Base-by-base conservation (phyloP, 305 asterid genomes). In the Solanum hybrid region DNA sequence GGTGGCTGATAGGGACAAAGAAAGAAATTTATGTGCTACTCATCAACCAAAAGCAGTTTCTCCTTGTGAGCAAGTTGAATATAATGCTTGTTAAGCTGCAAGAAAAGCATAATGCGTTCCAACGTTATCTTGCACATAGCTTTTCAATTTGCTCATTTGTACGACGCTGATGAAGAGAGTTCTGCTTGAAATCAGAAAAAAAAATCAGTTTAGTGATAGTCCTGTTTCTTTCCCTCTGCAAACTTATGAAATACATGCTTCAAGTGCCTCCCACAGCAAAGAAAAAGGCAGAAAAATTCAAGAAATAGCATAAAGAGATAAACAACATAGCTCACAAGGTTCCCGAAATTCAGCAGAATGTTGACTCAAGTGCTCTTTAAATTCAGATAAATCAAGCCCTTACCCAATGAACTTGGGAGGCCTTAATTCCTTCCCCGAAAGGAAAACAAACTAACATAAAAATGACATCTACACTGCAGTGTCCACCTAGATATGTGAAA, bases 71-170 rank as follows among this genome's bases (percentile, higher is more conserved):
- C n/a, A n/a, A n/a, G n/a, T n/a, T n/a, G n/a, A n/a, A n/a, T n/a
- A n/a, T n/a, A n/a, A n/a, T n/a, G n/a, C n/a, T n/a, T n/a, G n/a
- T n/a, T n/a, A n/a, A n/a, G n/a, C n/a, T n/a, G n/a, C n/a, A n/a
- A n/a, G n/a, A 93, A 95, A 86, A 82, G 29, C 61, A 97, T 86
- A 51, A 94, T 94, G 82, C 94, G 94, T 91, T 96, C 99, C 94
- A 97, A 86, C 94, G 92, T 93, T 70, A 88, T 27, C 95, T 95
- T 96, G 79, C 92, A 95, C 88, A 91, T 75, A 97, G 94, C 92
- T 94, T 97, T 31, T 93, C 98, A 87, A 96, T 92, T 88, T 95
- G 96, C 73, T 95, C 99, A 89, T 92, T 94, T 90, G 93, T 93
- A 31, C 94, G 95, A 90, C 91, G 95, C 90, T 94, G 98, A 79